Percentiles rank a stretch among this genome's conserved stretches.
Conservation (phyloP, 2,329 filamentous ascomycete species). For the Epichloe typhina region DNA sequence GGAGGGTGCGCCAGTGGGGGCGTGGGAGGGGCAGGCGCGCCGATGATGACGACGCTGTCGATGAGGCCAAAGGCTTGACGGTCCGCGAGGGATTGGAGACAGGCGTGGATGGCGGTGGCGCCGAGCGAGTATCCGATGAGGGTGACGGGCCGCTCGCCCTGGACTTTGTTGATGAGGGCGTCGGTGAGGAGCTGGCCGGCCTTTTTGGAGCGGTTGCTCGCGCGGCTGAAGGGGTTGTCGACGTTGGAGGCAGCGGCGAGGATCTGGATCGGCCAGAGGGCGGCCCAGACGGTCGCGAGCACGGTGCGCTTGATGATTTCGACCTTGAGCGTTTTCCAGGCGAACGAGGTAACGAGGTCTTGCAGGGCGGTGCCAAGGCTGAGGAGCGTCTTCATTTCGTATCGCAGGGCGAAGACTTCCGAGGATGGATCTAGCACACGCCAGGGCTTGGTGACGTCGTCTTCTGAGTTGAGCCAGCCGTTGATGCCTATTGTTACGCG, state of each 20-base stretch:
- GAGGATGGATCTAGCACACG: constrained; percentile 49
- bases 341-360: constrained; percentile 58
- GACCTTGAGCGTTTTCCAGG: constrained; percentile 59
- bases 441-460: constrained; percentile 73
- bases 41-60: constrained; percentile 73
- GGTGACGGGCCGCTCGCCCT: constrained; percentile 70
- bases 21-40: constrained; percentile 60
- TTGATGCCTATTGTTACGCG: constrained; percentile 78
- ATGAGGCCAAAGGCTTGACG: constrained; percentile 71
- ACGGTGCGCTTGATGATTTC: constrained; percentile 65
- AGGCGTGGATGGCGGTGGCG: constrained; percentile 70
- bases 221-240: constrained; percentile 73
- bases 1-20: constrained; percentile 62
- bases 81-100: constrained; percentile 62
- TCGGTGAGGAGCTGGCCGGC: constrained; percentile 70
- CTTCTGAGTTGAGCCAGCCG: constrained; percentile 66
- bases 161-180: constrained; percentile 66
- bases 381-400: constrained; percentile 67
- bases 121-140: constrained; percentile 74
- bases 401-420: constrained; percentile 75
- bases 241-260: constrained; percentile 54
- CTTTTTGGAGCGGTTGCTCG: constrained; percentile 65
- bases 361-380: constrained; percentile 62
- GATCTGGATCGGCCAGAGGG: constrained; percentile 58
- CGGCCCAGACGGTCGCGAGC: constrained; percentile 52